Percentiles rank a stretch among this genome's conserved stretches.
Evolutionary conservation across 208 protist genomes (phyloP).

Genomic region (Trypanosoma melophagium): DNA sequence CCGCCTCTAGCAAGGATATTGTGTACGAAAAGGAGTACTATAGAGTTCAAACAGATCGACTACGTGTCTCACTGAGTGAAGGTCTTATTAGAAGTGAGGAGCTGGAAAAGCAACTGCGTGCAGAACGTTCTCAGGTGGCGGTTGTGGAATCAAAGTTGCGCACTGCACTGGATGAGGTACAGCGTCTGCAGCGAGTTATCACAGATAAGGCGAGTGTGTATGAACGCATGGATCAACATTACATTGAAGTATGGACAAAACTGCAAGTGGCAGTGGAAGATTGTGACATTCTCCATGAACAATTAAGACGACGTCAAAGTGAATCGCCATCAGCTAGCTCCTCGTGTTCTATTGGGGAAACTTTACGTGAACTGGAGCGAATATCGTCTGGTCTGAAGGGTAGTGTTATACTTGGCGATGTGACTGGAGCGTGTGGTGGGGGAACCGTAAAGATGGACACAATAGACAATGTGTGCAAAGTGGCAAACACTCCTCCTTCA

Average conservation of each 20-base stretch:
- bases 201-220: conserved; percentile 33
- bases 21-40: conserved; percentile 67
- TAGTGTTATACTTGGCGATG: neutral
- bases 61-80: conserved; percentile 22
- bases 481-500: no score
- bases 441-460: no score
- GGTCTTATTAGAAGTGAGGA: conserved; percentile 28
- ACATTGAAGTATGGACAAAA: conserved; percentile 41
- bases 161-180: conserved; percentile 36
- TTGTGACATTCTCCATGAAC: conserved; percentile 21
- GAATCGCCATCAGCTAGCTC: neutral
- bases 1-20: conserved; percentile 27
- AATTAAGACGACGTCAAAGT: conserved; percentile 17
- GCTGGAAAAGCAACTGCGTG: conserved; percentile 28
- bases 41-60: conserved; percentile 54
- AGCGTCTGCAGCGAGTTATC: conserved; percentile 28
- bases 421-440: no score
- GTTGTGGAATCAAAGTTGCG: conserved; percentile 42
- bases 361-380: neutral
- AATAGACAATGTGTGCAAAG: no score
- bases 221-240: conserved; percentile 36
- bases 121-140: conserved; percentile 29
- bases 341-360: neutral
- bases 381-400: neutral
- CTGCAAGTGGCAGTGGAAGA: conserved; percentile 47